These are phyloP conservation scores for Aspergillus funiculosus DNA, from an alignment of 495 filamentous ascomycete species.

Conservation along the genomic window DNA sequence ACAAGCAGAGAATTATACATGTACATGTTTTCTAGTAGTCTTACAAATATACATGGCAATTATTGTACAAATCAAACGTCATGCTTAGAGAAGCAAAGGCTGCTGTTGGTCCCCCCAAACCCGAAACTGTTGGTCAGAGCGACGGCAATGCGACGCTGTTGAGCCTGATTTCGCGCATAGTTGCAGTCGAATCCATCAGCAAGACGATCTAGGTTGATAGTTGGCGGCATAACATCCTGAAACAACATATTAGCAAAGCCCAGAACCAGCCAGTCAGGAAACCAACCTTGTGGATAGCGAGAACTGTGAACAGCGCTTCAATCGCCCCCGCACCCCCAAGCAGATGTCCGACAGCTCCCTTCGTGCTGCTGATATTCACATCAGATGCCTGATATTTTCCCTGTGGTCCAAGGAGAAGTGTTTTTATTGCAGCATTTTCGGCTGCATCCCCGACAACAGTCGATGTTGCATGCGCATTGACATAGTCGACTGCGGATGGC, in stretches of 20 bases:
- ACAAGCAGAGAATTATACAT: no score
- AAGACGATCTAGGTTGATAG: constrained; percentile 70
- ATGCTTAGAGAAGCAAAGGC: constrained; percentile 62
- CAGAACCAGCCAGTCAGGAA: background rate
- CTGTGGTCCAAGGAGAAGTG: constrained; percentile 66
- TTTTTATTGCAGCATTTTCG: constrained; percentile 78
- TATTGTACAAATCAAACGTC: constrained; percentile 1
- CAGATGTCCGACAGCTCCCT: constrained; percentile 88
- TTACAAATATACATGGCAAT: background rate
- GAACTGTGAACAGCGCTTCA: constrained; percentile 76
- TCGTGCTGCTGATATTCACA: constrained; percentile 85
- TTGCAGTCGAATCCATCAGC: constrained; percentile 76
- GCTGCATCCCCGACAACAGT: constrained; percentile 81
- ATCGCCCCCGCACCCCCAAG: constrained; percentile 86
- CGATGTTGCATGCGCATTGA: constrained; percentile 93
- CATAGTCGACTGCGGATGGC: constrained; percentile 74
- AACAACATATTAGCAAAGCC: constrained; percentile 12
- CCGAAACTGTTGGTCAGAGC: constrained; percentile 94
- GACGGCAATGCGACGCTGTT: constrained; percentile 64
- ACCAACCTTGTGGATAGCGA: constrained; percentile 71
- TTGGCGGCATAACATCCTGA: constrained; percentile 78
- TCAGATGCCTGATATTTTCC: constrained; percentile 56
- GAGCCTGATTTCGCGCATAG: constrained; percentile 67
- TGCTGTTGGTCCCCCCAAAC: constrained; percentile 95
- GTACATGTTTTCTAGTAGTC: no score